Conservation (phyloP, 176 grass and related monocot genomes). For the Elaeis guineensis region DNA sequence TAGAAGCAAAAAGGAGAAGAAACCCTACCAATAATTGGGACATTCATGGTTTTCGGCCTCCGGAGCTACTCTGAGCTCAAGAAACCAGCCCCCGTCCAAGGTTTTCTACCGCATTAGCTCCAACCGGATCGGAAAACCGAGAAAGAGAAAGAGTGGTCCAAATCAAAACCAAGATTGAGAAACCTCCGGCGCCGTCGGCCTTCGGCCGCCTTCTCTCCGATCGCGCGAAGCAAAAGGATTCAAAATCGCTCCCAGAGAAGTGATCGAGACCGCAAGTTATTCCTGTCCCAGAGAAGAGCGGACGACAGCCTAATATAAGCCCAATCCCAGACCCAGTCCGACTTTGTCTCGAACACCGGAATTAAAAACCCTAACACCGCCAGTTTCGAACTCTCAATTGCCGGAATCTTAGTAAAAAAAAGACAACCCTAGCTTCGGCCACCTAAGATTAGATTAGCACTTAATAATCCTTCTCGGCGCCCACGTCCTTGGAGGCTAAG, state of each 20-base stretch:
- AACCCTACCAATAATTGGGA: conserved; percentile 71
- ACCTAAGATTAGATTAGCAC: too few relatives aligned
- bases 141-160: background rate
- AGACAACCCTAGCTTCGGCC: too few relatives aligned
- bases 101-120: background rate
- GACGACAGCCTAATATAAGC: background rate
- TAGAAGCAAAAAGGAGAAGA: conserved; percentile 4
- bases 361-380: background rate
- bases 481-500: too few relatives aligned
- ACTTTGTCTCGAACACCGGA: too few relatives aligned
- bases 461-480: too few relatives aligned
- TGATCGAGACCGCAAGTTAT: background rate
- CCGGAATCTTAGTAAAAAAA: too few relatives aligned
- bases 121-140: background rate
- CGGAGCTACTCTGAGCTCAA: background rate
- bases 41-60: conserved; percentile 45
- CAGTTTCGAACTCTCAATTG: too few relatives aligned
- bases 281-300: background rate
- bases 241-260: background rate
- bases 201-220: too few relatives aligned
- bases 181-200: too few relatives aligned
- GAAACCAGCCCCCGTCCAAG: background rate
- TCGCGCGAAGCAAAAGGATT: too few relatives aligned
- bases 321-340: too few relatives aligned
- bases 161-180: too few relatives aligned